phyloP scores from a whole-genome alignment of 176 grass and related monocot genomes.

The Eleusine indica region DNA sequence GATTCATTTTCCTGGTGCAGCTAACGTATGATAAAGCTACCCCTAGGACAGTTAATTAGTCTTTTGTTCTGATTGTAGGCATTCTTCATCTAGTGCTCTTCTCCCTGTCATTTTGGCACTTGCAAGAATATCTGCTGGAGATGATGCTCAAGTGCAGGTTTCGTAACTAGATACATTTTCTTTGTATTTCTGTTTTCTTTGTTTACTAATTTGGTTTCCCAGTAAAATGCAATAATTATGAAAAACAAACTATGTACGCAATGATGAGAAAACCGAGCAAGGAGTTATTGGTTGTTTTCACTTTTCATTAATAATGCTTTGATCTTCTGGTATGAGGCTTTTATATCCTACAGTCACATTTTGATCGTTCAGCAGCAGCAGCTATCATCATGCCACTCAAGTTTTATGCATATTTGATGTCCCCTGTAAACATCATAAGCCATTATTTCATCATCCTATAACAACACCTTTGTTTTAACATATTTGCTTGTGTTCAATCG shows the following conservation, averaged over 20 bases:
- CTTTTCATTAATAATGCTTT: background rate
- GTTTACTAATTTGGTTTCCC: background rate
- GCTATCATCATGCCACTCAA: background rate
- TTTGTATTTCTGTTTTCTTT: background rate
- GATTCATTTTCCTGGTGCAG: constrained; percentile 26
- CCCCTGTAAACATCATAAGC: background rate
- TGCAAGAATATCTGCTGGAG: constrained; percentile 66
- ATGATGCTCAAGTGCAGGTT: constrained; percentile 76
- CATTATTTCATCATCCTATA: background rate
- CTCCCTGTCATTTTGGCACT: constrained; percentile 57
- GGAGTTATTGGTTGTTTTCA: background rate
- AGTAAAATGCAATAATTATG: constrained; percentile 17
- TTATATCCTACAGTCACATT: constrained; percentile 6
- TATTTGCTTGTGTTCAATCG: no score
- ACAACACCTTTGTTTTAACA: constrained; percentile 6
- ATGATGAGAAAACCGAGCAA: background rate
- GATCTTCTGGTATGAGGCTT: background rate
- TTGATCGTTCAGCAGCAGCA: background rate
- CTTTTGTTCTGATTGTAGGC: constrained; percentile 50
- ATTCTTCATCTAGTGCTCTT: constrained; percentile 62
- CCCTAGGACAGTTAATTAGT: background rate
- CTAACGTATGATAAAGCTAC: background rate
- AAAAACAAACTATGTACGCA: background rate
- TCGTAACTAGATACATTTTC: background rate
- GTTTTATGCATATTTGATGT: background rate